These are phyloP conservation scores for Tinospora cordifolia DNA, from an alignment of 164 flowering plant species.

Conservation along the genomic window DNA sequence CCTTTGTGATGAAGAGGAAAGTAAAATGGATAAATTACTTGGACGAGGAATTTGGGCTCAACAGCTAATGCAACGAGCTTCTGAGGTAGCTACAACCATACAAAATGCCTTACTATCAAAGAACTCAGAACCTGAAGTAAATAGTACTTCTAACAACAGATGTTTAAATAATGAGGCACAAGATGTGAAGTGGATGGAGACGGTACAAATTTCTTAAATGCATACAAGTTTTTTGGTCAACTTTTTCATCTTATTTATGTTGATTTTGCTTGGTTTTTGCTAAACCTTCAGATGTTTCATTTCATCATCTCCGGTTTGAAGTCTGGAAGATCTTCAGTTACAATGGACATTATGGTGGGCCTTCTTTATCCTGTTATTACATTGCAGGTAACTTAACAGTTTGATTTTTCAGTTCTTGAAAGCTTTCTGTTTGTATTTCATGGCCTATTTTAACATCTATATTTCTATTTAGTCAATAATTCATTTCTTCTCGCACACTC, in stretches of 20 bases:
- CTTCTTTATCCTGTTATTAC: conserved; percentile 79
- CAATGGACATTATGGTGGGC: conserved; percentile 66
- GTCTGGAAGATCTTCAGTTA: conserved; percentile 80
- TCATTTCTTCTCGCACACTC: neutral
- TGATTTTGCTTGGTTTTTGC: conserved; percentile 12
- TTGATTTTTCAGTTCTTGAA: neutral
- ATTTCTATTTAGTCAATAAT: neutral
- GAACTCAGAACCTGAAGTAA: conserved; percentile 26
- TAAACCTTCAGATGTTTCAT: conserved; percentile 74
- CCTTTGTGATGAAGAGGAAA: conserved; percentile 24
- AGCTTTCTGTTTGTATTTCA: neutral
- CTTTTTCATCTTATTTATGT: neutral
- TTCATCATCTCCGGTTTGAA: conserved; percentile 78
- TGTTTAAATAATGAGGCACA: conserved; percentile 41
- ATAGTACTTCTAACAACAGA: conserved; percentile 30
- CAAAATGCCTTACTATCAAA: conserved; percentile 48
- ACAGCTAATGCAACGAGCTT: conserved; percentile 45
- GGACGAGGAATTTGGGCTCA: conserved; percentile 49
- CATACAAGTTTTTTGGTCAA: neutral
- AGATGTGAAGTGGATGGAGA: conserved; percentile 94
- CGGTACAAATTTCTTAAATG: conserved; percentile 42
- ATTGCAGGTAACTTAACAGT: conserved; percentile 51
- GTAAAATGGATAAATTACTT: conserved; percentile 12
- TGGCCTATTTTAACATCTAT: neutral
- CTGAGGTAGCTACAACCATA: conserved; percentile 51